phyloP scores from a whole-genome alignment of 768 basidiomycete genomes.

The Pleurotus pulmonarius region DNA sequence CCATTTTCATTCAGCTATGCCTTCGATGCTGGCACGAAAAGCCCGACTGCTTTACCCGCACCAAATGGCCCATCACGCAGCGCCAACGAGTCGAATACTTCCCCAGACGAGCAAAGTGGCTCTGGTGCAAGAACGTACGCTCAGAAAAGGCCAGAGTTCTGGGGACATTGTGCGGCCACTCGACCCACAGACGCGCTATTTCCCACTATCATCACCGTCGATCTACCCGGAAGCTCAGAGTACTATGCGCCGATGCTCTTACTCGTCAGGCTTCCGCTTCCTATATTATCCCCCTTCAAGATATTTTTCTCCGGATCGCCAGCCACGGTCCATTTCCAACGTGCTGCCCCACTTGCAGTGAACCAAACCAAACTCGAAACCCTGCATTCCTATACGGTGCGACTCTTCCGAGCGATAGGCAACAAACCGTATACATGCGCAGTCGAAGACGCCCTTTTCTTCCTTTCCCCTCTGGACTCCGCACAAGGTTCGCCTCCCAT shows the following conservation, averaged over 20 bases:
- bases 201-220: slow-evolving; percentile 49
- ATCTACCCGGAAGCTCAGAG: slow-evolving; percentile 24
- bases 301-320: slow-evolving; percentile 55
- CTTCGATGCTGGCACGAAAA: too few relatives aligned
- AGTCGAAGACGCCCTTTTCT: slow-evolving; percentile 53
- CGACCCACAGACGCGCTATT: slow-evolving; percentile 36
- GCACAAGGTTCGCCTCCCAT: slow-evolving; percentile 30
- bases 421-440: slow-evolving; percentile 68
- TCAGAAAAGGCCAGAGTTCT: slow-evolving; percentile 63
- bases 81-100: background rate
- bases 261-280: slow-evolving; percentile 65
- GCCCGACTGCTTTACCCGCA: background rate
- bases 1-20: slow-evolving; percentile 23
- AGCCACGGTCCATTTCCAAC: slow-evolving; percentile 37
- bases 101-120: slow-evolving; percentile 18
- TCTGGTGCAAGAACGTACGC: slow-evolving; percentile 52
- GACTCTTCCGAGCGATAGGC: slow-evolving; percentile 55
- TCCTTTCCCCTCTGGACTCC: slow-evolving; percentile 57
- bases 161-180: slow-evolving; percentile 41
- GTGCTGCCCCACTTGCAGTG: slow-evolving; percentile 46
- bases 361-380: slow-evolving; percentile 40
- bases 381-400: slow-evolving; percentile 59
- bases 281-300: slow-evolving; percentile 49
- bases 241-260: slow-evolving; percentile 59
- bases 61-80: background rate